Percentiles rank a stretch among this genome's conserved stretches.
These are phyloP conservation scores for Clarireedia homoeocarpa DNA, from an alignment of 2,329 filamentous ascomycete species.

Conservation along the genomic window DNA sequence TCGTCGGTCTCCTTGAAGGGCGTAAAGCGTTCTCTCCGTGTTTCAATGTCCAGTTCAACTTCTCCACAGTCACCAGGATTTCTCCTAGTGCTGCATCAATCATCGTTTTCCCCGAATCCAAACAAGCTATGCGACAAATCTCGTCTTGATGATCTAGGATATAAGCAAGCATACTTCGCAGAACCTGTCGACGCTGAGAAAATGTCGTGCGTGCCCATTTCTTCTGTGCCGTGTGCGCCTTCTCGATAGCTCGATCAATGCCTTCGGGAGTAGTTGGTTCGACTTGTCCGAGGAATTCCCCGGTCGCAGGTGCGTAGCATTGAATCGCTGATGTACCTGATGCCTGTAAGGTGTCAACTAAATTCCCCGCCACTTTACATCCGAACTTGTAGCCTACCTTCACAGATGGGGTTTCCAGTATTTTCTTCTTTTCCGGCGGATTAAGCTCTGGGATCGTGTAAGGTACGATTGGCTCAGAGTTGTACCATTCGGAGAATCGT, in stretches of 20 bases:
- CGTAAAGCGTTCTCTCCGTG: constrained; percentile 78
- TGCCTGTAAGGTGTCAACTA: constrained; percentile 33
- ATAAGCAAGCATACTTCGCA: constrained; percentile 73
- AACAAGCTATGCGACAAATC: constrained; percentile 76
- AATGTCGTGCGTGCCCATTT: constrained; percentile 76
- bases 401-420: constrained; percentile 52
- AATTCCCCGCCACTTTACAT: background rate
- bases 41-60: constrained; percentile 85
- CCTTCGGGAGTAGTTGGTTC: constrained; percentile 68
- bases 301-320: constrained; percentile 86
- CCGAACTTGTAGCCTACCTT: constrained; percentile 37
- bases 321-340: constrained; percentile 61
- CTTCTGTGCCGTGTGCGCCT: constrained; percentile 65
- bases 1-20: constrained; percentile 70
- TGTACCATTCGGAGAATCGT: constrained; percentile 18
- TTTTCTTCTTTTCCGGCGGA: constrained; percentile 46
- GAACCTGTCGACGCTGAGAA: constrained; percentile 65
- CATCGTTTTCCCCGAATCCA: constrained; percentile 94
- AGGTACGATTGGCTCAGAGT: constrained; percentile 37
- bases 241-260: constrained; percentile 71
- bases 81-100: constrained; percentile 91
- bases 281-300: constrained; percentile 69
- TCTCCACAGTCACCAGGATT: constrained; percentile 88
- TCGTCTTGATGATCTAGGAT: constrained; percentile 83
- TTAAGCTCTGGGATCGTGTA: constrained; percentile 59